Evolutionary conservation across 1,284 basidiomycete genomes (phyloP).

Genomic region (Microbotryum scabiosae): DNA sequence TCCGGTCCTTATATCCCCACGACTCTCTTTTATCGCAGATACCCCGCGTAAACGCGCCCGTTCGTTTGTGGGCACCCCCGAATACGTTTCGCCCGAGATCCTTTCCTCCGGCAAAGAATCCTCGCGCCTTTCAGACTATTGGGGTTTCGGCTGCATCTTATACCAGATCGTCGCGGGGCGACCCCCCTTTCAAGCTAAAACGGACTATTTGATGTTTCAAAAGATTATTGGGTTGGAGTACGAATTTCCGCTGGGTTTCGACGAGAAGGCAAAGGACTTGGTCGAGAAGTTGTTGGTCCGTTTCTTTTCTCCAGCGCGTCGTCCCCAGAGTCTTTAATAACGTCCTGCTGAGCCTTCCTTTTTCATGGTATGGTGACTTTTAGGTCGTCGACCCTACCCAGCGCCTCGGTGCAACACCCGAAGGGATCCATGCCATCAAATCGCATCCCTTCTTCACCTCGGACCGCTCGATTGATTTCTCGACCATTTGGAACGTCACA

Average conservation of each 20-base stretch:
- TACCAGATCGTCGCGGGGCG: slow-evolving; percentile 49
- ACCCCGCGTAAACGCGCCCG: slow-evolving; percentile 22
- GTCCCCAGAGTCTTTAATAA: too few species aligned
- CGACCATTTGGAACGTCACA: slow-evolving; percentile 57
- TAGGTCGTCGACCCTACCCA: slow-evolving; percentile 61
- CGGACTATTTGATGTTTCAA: slow-evolving; percentile 53
- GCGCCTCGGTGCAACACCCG: slow-evolving; percentile 58
- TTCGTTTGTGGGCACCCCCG: slow-evolving; percentile 92
- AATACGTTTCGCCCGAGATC: slow-evolving; percentile 91
- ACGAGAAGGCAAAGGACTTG: slow-evolving; percentile 43
- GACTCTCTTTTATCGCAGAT: slow-evolving; percentile 28
- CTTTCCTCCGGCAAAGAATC: slow-evolving; percentile 55
- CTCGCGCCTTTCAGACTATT: slow-evolving; percentile 44
- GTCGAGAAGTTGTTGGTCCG: slow-evolving; percentile 43
- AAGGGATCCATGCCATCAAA: slow-evolving; percentile 55
- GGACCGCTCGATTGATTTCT: slow-evolving; percentile 53
- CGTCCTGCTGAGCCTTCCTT: not conserved
- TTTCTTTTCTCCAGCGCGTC: slow-evolving; percentile 15
- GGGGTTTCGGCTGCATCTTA: slow-evolving; percentile 51
- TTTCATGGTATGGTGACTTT: not conserved
- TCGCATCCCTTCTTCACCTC: slow-evolving; percentile 62
- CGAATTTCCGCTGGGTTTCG: slow-evolving; percentile 45
- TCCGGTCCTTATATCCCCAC: not conserved
- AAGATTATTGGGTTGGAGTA: slow-evolving; percentile 48
- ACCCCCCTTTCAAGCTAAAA: slow-evolving; percentile 50